A percentile compares a stretch with the other conserved stretches of the same genome.
Conservation (phyloP, 2,329 filamentous ascomycete genomes). For the Xylariaceae sp. region DNA sequence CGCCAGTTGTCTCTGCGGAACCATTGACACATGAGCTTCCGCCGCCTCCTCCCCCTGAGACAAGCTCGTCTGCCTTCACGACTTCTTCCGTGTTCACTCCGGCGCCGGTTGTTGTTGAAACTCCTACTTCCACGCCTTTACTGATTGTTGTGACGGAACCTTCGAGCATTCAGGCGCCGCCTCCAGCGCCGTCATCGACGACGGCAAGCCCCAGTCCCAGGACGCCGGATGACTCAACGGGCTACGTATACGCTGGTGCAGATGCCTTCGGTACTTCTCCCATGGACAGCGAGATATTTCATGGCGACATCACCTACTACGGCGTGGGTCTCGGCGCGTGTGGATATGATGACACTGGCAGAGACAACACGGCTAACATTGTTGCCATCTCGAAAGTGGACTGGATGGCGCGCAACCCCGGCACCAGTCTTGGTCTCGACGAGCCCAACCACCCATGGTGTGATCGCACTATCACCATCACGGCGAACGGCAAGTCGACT, state of each 20-base stretch:
- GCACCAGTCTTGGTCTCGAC: constrained; percentile 48
- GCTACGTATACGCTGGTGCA: constrained; percentile 23
- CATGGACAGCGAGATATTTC: constrained; percentile 32
- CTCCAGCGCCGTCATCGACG: background rate
- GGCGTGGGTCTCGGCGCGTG: constrained; percentile 63
- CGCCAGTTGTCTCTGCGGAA: background rate
- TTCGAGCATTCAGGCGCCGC: background rate
- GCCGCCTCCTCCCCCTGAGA: constrained; percentile 16
- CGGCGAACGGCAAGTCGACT: constrained; percentile 46
- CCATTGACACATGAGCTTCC: constrained; percentile 1
- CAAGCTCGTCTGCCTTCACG: background rate
- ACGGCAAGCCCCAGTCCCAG: background rate
- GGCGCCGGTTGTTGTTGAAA: constrained; percentile 5
- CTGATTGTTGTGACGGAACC: constrained; percentile 3
- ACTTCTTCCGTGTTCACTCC: background rate
- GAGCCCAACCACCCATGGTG: constrained; percentile 58
- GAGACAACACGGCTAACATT: constrained; percentile 51
- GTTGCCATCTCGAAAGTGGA: constrained; percentile 62
- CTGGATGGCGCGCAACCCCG: constrained; percentile 42
- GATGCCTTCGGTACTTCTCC: constrained; percentile 27
- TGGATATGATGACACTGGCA: constrained; percentile 55
- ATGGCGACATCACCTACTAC: constrained; percentile 72
- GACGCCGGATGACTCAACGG: constrained; percentile 15
- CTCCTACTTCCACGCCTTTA: constrained; percentile 9
- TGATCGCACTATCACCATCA: constrained; percentile 62